Conservation (phyloP, 495 filamentous ascomycete species). For the Pyronema omphalodes region DNA sequence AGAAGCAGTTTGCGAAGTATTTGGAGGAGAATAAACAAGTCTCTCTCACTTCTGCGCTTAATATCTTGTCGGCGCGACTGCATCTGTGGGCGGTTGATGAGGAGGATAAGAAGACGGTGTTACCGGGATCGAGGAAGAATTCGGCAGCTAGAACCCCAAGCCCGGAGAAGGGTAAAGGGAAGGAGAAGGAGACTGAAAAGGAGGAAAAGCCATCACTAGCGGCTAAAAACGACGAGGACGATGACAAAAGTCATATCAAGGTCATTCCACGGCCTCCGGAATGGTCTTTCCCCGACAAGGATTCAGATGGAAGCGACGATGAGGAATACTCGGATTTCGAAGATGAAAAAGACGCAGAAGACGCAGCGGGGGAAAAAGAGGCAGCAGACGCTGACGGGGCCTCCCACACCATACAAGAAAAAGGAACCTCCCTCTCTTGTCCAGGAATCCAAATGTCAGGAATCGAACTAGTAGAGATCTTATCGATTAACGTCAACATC, state of each 20-base stretch:
- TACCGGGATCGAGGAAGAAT: constrained; percentile 9
- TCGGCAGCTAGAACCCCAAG: background rate
- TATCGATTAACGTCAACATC: constrained; percentile 47
- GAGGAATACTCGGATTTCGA: constrained; percentile 30
- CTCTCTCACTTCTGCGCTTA: constrained; percentile 55
- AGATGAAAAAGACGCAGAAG: constrained; percentile 31
- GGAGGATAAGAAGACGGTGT: constrained; percentile 5
- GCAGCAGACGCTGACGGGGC: constrained; percentile 22
- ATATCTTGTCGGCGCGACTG: constrained; percentile 60
- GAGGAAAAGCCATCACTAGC: background rate
- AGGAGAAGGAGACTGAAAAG: background rate
- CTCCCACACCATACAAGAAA: constrained; percentile 29
- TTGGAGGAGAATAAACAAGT: constrained; percentile 37
- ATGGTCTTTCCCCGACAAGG: constrained; percentile 35
- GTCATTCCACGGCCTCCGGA: constrained; percentile 69
- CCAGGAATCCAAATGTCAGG: constrained; percentile 64
- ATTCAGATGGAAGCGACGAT: constrained; percentile 24
- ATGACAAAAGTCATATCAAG: constrained; percentile 45
- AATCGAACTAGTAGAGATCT: constrained; percentile 62
- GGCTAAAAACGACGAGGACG: constrained; percentile 17
- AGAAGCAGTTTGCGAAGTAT: constrained; percentile 46
- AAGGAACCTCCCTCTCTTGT: constrained; percentile 64
- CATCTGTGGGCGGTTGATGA: constrained; percentile 38
- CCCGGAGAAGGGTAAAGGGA: background rate
- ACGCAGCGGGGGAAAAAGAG: constrained; percentile 24